These are phyloP conservation scores for Linum trigynum DNA, from an alignment of 345 rosid genomes.

Conservation along the genomic window DNA sequence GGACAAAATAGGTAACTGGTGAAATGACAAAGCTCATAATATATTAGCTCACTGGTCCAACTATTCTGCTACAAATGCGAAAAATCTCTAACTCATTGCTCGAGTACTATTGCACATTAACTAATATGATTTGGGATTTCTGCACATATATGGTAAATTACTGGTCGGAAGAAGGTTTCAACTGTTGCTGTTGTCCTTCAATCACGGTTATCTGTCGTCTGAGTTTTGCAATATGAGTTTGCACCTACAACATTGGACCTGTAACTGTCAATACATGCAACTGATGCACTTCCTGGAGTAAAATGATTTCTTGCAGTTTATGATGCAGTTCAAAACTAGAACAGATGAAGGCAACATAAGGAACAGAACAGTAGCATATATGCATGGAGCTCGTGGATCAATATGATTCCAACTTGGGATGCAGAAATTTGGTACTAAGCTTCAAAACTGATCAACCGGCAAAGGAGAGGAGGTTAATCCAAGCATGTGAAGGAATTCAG, in stretches of 20 bases:
- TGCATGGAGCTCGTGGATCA: conserved; percentile 3
- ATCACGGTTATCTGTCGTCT: conserved; percentile 48
- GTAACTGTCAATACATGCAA: background rate
- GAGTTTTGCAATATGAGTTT: conserved; percentile 62
- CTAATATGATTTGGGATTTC: background rate
- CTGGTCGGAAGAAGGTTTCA: conserved; percentile 46
- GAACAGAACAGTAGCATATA: background rate
- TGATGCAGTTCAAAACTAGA: too few relatives aligned
- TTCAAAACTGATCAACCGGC: background rate
- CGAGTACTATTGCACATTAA: conserved; percentile 14
- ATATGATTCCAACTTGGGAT: background rate
- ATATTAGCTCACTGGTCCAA: conserved; percentile 8
- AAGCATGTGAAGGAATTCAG: background rate
- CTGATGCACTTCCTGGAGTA: background rate
- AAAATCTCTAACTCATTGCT: conserved; percentile 3
- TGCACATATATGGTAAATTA: conserved; percentile 3
- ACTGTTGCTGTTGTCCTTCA: conserved; percentile 55
- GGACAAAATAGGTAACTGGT: background rate
- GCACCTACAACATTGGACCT: conserved; percentile 46
- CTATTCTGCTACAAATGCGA: conserved; percentile 12
- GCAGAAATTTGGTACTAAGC: background rate
- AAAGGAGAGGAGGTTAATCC: background rate
- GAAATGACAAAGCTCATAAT: background rate
- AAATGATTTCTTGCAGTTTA: too few relatives aligned
- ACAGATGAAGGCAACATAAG: too few relatives aligned